phyloP scores from a whole-genome alignment of 1,284 basidiomycete species.

The Leccinum solheimii region DNA sequence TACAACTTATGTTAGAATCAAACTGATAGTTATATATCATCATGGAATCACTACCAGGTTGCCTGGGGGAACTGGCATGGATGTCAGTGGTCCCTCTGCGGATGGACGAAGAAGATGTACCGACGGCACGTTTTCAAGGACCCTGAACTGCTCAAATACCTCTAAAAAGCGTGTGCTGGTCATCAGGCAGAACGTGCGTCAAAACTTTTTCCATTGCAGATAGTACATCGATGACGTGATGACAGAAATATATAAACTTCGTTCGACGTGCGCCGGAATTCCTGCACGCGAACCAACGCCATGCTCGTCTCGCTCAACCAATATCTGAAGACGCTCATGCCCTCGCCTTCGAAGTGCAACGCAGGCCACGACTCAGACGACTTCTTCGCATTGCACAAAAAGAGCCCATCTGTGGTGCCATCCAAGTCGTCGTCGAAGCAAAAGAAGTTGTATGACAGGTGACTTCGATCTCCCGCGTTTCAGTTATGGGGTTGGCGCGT shows the following conservation, averaged over 20 bases:
- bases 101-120: no score
- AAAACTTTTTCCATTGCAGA: no score
- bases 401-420: no score
- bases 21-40: background rate
- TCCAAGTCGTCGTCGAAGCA: conserved; percentile 66
- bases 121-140: no score
- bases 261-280: conserved; percentile 77
- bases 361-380: no score
- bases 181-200: no score
- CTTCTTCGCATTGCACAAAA: no score
- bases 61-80: background rate
- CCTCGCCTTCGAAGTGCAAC: no score
- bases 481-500: conserved; percentile 64
- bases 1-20: conserved; percentile 7
- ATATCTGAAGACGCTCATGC: conserved; percentile 80
- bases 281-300: conserved; percentile 83
- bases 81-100: no score
- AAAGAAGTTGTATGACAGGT: conserved; percentile 60
- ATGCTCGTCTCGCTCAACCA: conserved; percentile 90
- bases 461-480: conserved; percentile 72
- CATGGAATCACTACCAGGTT: conserved; percentile 2
- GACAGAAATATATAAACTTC: conserved; percentile 59
- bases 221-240: background rate
- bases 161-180: no score
- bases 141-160: no score